Conservation (phyloP, 208 protist species). For the Acanthamoeba castellanii region DNA sequence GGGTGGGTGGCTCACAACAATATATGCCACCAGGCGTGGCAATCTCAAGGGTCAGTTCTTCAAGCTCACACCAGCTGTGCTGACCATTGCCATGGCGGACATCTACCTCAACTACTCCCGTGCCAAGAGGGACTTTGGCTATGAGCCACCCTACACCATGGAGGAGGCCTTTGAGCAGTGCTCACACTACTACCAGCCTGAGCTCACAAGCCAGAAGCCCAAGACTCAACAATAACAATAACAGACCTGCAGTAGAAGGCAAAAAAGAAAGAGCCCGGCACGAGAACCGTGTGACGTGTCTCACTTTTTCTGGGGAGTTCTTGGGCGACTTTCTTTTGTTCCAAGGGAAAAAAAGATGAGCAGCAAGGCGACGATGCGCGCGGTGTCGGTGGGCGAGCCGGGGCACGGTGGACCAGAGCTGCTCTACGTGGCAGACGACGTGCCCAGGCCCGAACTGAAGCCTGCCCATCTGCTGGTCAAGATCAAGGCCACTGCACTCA, state of each 20-base stretch:
- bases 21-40: constrained; percentile 25
- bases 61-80: constrained; percentile 27
- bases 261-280: too few relatives aligned
- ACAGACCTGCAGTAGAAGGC: too few relatives aligned
- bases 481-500: constrained; percentile 94
- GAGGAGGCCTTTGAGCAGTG: constrained; percentile 73
- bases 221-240: too few relatives aligned
- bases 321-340: too few relatives aligned
- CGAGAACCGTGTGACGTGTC: too few relatives aligned
- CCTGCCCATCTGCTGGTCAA: constrained; percentile 90
- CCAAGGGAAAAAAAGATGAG: neutral
- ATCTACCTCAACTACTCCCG: constrained; percentile 75
- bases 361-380: constrained; percentile 1
- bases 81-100: neutral
- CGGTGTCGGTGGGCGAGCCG: neutral
- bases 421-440: neutral
- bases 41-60: constrained; percentile 42
- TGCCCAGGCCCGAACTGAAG: neutral
- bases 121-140: constrained; percentile 81
- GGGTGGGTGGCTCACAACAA: too few relatives aligned
- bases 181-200: neutral
- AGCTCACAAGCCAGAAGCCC: neutral
- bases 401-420: too few relatives aligned
- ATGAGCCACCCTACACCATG: constrained; percentile 75
- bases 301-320: too few relatives aligned